Conservation (phyloP, 2,329 filamentous ascomycete genomes). For the Colletotrichum gloeosporioides region DNA sequence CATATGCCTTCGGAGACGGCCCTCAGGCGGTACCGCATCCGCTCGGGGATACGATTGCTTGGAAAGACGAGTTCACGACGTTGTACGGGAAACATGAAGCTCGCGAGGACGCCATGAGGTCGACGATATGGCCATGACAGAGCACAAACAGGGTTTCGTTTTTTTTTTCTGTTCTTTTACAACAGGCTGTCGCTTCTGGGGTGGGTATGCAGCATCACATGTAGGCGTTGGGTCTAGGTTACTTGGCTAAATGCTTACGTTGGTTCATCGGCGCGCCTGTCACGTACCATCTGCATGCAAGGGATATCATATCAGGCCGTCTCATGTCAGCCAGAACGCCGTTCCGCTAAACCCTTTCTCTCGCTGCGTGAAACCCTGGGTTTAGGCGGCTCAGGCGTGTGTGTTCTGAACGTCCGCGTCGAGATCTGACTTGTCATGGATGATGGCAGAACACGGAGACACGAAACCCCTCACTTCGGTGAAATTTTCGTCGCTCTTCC, state of each 20-base stretch:
- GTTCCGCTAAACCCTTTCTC: neutral
- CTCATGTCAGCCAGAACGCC: constrained; percentile 7
- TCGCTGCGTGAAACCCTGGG: neutral
- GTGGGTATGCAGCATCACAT: neutral
- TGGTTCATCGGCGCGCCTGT: neutral
- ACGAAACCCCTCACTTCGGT: constrained; percentile 2
- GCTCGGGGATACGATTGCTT: constrained; percentile 26
- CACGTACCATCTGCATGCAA: constrained; percentile 16
- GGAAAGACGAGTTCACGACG: constrained; percentile 36
- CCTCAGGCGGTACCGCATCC: neutral
- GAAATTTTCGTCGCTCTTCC: neutral
- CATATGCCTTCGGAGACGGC: constrained; percentile 27
- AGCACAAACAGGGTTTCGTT: neutral
- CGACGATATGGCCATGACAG: constrained; percentile 18
- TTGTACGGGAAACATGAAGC: constrained; percentile 31
- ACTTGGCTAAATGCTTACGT: constrained; percentile 11
- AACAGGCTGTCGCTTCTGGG: neutral
- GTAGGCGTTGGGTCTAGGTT: neutral
- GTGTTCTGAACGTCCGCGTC: neutral
- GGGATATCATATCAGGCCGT: constrained; percentile 5
- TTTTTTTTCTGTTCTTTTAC: neutral
- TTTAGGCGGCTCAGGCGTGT: neutral
- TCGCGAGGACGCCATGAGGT: constrained; percentile 31
- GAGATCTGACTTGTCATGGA: constrained; percentile 4
- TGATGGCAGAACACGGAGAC: neutral